phyloP scores from a whole-genome alignment of 2,329 filamentous ascomycete genomes.

The Passalora sequoiae region DNA sequence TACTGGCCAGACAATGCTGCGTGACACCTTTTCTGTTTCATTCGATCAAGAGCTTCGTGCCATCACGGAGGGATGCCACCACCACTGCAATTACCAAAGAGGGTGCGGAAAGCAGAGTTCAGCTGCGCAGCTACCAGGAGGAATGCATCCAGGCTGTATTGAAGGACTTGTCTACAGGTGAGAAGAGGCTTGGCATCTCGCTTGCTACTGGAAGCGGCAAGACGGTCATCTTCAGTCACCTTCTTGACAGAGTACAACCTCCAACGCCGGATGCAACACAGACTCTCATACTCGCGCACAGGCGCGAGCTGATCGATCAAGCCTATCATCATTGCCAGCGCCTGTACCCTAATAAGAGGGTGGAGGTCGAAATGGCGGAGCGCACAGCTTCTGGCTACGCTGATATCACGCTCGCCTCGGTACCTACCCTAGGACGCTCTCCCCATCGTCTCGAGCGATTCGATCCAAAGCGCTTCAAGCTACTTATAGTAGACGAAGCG shows the following conservation, averaged over 20 bases:
- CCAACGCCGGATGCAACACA: slow-evolving; percentile 57
- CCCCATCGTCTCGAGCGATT: slow-evolving; percentile 75
- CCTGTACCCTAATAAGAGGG: slow-evolving; percentile 71
- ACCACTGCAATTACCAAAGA: background rate
- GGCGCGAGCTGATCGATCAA: slow-evolving; percentile 90
- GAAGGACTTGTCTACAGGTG: slow-evolving; percentile 59
- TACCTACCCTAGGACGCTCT: slow-evolving; percentile 71
- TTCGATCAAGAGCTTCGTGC: background rate
- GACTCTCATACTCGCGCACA: slow-evolving; percentile 86
- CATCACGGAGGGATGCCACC: background rate
- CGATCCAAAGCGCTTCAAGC: slow-evolving; percentile 72
- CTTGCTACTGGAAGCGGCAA: slow-evolving; percentile 84
- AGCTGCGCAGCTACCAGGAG: slow-evolving; percentile 76
- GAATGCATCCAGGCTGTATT: slow-evolving; percentile 81
- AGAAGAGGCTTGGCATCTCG: slow-evolving; percentile 75
- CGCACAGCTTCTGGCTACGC: slow-evolving; percentile 70
- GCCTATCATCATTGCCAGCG: slow-evolving; percentile 76
- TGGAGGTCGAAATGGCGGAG: slow-evolving; percentile 90
- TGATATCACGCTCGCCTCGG: slow-evolving; percentile 89
- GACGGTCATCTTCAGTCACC: slow-evolving; percentile 89
- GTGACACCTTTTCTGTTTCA: background rate
- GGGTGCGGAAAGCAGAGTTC: slow-evolving; percentile 2
- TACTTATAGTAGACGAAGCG: slow-evolving; percentile 90
- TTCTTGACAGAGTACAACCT: slow-evolving; percentile 71
- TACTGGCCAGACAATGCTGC: background rate